Base-by-base conservation (phyloP, 371 early-diverging fungal species). In the Synchytrium microbalum region DNA sequence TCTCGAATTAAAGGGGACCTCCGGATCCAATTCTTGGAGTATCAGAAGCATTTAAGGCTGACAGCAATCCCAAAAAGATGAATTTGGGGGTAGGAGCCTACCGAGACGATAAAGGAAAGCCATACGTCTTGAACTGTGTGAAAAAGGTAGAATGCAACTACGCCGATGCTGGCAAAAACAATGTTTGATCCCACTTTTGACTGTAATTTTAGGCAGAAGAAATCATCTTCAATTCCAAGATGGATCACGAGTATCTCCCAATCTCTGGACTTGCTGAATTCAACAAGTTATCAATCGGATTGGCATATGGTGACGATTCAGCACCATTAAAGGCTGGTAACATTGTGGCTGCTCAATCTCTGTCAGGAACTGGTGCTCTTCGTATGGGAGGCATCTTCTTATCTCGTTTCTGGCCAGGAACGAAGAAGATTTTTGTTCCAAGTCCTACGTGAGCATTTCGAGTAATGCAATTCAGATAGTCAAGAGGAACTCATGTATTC, bases 281-380 rank as follows among this genome's bases (percentile, higher is more conserved):
- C 83, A 90, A 84, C 69, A 77, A 82, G 69, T 87, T 87, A 58
- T 89, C 96, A 38, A 86, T 88, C 65, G 75, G 84, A 66, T 86
- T 98, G 61, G 95, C 95, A 33, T 95, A 90, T 71, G 96, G 96
- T 67, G 83, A 81, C 2, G 82, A 90, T 64, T 84, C 85, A 52
- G 66, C 81, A 58, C 80, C 87, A 13, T 75, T 95, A 63, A 78
- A 76, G 66, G 89, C 83, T 33, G 86, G 85, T 64, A 83, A 88
- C 84, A 72, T 96, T 66, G 92, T 90, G 38, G 85, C 90, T 61
- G 87, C 92, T 61, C 98, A 98, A 79, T 87, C 94, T 58, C 89
- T 98, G 67, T 95, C 96, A 5, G 98, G 97, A 59, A 96, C 98
- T 30, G 98, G 98, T 69, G 98, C 97, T 29, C 86, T 96, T 61